phyloP scores from a whole-genome alignment of 2,329 filamentous ascomycete species.

The Fusarium sp. region DNA sequence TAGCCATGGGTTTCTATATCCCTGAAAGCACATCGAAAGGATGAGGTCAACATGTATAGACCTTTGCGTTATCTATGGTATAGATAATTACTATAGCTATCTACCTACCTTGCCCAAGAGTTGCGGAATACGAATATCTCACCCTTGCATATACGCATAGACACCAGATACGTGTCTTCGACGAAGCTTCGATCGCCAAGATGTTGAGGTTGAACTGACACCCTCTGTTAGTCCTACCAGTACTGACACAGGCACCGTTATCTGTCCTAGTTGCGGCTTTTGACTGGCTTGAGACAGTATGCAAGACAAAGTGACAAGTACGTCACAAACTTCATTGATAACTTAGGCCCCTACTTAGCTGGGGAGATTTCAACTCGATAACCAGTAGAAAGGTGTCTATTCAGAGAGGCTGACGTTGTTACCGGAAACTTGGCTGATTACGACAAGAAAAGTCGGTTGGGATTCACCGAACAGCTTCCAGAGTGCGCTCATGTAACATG shows the following conservation, averaged over 20 bases:
- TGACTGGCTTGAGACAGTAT: neutral
- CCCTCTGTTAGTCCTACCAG: neutral
- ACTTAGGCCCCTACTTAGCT: neutral
- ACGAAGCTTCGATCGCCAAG: neutral
- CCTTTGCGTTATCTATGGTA: neutral
- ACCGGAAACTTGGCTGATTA: neutral
- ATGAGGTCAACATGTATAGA: neutral
- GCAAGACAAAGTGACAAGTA: neutral
- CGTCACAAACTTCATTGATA: neutral
- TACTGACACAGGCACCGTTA: neutral
- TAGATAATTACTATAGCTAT: neutral
- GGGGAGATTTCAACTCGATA: neutral
- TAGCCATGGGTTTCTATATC: neutral
- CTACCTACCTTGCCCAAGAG: neutral
- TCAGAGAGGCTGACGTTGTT: neutral
- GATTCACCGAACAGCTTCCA: neutral
- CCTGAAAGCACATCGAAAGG: neutral
- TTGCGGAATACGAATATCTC: neutral
- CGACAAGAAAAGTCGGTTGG: neutral
- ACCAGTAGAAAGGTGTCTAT: neutral
- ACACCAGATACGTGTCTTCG: conserved; percentile 3
- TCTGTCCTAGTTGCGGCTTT: neutral
- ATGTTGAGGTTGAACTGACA: neutral
- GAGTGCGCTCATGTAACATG: neutral
- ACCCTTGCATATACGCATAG: neutral